Evolutionary conservation across 345 rosid species (phyloP), one percentile per base, ranked within the genome.

Genomic region (Lepidium africanum): DNA sequence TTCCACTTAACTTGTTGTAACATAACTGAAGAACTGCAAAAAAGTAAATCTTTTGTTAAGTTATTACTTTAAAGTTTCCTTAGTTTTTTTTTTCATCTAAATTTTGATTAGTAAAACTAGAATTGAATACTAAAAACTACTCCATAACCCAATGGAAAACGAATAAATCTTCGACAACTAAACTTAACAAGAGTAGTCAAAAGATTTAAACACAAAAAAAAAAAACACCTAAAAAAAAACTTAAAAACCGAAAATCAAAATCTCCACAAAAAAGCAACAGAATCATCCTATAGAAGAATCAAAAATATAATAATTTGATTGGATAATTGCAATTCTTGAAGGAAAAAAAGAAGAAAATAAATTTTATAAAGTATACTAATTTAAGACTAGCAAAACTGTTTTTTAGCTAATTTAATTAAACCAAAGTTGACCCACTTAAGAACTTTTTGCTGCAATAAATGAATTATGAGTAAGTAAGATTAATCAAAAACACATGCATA

Each of bases 21-120:
- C 99, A 87, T 64, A 94, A 78, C 80, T 94, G 97, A 77, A 91
- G 46, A 79, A 94, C 99, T 94, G 85, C 38, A 53, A 50, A 59
- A 56, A 38, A 66, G 40, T 13, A 12, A 11, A 1, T 35, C 10
- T 38, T 39, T 30, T n/a, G 15, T 59, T 40, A 36, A 45, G 32
- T 32, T 17, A 21, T 47, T 46, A 17, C 32, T 11, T 32, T 49
- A 21, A 19, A 16, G 19, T 13, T 17, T 16, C 5, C 16, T 21
- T 21, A 3, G 23, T 21, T 21, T 21, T 21, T 21, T 21, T 3
- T 21, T 21, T 21, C 3, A 21, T 21, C 23, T 21, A 21, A 3
- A 21, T 21, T 21, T 21, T 21, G 23, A 7, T 7, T 5, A 2
- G 6, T n/a, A 41, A 25, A 48, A 8, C 3, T 56, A 55, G 55